Conservation (phyloP, 2,329 filamentous ascomycete genomes). For the Aureobasidium sp. region DNA sequence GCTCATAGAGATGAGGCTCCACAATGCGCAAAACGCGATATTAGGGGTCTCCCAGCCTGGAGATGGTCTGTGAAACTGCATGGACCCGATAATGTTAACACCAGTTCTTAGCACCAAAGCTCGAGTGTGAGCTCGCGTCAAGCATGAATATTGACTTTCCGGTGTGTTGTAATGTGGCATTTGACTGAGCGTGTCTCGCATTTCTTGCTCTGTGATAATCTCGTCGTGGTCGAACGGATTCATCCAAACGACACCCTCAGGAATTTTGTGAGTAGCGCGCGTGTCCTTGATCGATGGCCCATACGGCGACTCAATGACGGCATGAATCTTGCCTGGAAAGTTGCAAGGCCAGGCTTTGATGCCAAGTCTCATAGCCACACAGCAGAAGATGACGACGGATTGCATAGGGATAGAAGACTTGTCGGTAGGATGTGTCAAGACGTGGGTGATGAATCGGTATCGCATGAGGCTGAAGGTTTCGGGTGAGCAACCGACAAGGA, state of each 20-base stretch:
- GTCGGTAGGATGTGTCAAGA: constrained; percentile 63
- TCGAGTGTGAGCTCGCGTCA: constrained; percentile 55
- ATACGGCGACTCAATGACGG: constrained; percentile 53
- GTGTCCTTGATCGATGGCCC: constrained; percentile 31
- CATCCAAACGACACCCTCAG: constrained; percentile 52
- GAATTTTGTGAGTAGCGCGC: constrained; percentile 33
- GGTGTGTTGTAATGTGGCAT: constrained; percentile 34
- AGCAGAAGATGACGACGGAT: constrained; percentile 78
- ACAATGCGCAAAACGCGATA: constrained; percentile 63
- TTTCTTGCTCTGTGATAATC: background rate
- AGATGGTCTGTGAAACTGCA: constrained; percentile 25
- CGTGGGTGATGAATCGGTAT: constrained; percentile 86
- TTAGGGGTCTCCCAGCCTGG: constrained; percentile 19
- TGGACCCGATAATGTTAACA: constrained; percentile 70
- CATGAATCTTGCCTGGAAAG: constrained; percentile 79
- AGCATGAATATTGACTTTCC: constrained; percentile 36
- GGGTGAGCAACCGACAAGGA: constrained; percentile 60
- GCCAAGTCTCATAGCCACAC: constrained; percentile 64
- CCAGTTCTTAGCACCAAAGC: constrained; percentile 68
- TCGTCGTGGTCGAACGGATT: constrained; percentile 65
- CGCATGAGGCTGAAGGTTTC: constrained; percentile 70
- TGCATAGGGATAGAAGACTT: constrained; percentile 82
- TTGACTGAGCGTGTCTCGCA: constrained; percentile 48
- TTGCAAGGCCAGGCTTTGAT: constrained; percentile 71
- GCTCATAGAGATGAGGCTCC: constrained; percentile 49